Conservation (phyloP, 352 stramenopile genomes). For the Phytophthora fragariae region DNA sequence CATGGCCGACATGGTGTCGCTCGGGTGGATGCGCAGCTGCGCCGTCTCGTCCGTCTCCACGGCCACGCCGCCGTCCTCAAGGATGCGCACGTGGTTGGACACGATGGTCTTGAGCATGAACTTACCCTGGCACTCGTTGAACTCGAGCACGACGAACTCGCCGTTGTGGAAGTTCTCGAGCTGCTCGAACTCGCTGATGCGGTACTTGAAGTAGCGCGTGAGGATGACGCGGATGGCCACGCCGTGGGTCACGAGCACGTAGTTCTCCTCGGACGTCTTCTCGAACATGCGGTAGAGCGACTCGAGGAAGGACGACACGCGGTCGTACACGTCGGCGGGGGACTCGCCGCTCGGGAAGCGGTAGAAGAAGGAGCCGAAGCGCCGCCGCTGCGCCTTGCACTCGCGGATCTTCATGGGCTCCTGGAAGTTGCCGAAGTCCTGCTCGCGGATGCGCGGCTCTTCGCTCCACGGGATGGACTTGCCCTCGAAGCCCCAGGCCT, state of each 20-base stretch:
- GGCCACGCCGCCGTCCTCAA: constrained; percentile 49
- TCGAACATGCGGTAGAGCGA: constrained; percentile 89
- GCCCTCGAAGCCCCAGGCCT: constrained; percentile 65
- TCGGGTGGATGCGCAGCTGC: constrained; percentile 58
- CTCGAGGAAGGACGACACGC: constrained; percentile 90
- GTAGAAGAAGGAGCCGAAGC: constrained; percentile 91
- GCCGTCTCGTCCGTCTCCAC: constrained; percentile 59
- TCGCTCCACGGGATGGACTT: constrained; percentile 77
- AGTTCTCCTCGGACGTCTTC: constrained; percentile 79
- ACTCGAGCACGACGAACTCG: constrained; percentile 85
- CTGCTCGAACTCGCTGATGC: constrained; percentile 85
- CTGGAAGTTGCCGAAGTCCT: constrained; percentile 93
- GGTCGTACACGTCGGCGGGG: constrained; percentile 89
- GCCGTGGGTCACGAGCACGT: constrained; percentile 89
- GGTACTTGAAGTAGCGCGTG: constrained; percentile 91
- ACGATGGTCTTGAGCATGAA: constrained; percentile 78
- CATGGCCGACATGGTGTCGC: constrained; percentile 51
- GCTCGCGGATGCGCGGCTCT: constrained; percentile 88
- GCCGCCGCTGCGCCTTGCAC: constrained; percentile 76
- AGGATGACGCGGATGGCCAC: constrained; percentile 90
- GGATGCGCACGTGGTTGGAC: constrained; percentile 61
- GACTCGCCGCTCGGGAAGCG: constrained; percentile 89
- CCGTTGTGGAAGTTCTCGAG: constrained; percentile 89
- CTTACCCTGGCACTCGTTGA: constrained; percentile 63
- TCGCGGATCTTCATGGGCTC: constrained; percentile 83